Evolutionary conservation across 257 asterid species (phyloP).

Genomic region (Penstemon eatonii): DNA sequence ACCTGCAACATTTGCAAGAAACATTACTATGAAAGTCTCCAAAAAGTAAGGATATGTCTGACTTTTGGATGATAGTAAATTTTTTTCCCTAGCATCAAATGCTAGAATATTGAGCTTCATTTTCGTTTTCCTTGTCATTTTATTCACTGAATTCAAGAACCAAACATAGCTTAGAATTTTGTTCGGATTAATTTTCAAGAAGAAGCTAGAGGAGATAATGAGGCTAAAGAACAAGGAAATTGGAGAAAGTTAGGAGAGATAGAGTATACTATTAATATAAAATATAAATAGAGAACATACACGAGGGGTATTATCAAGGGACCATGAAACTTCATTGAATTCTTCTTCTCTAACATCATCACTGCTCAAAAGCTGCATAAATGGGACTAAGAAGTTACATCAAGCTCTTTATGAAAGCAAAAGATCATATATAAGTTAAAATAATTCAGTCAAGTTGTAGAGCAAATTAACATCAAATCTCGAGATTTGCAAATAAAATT

Average conservation of each 20-base stretch:
- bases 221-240: not conserved
- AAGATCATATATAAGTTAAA: constrained; percentile 1
- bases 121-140: too few relatives aligned
- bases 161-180: too few relatives aligned
- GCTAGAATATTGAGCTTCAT: too few relatives aligned
- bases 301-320: constrained; percentile 67
- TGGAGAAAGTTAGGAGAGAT: not conserved
- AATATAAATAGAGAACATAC: constrained; percentile 32
- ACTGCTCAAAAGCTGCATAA: constrained; percentile 51
- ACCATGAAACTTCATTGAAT: constrained; percentile 78
- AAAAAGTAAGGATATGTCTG: not conserved
- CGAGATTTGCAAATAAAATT: not conserved
- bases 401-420: constrained; percentile 11
- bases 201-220: not conserved
- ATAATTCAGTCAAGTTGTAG: not conserved
- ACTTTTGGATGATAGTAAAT: not conserved
- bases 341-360: constrained; percentile 61
- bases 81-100: too few relatives aligned
- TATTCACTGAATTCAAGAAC: too few relatives aligned
- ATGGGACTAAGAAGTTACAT: constrained; percentile 25
- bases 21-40: not conserved
- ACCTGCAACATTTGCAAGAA: constrained; percentile 49
- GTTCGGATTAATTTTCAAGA: not conserved
- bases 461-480: constrained; percentile 5
- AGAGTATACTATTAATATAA: not conserved